Evolutionary conservation across 2,329 filamentous ascomycete genomes (phyloP), one percentile per base, ranked within the genome.

Genomic region (Hypoxylon rubiginosum): DNA sequence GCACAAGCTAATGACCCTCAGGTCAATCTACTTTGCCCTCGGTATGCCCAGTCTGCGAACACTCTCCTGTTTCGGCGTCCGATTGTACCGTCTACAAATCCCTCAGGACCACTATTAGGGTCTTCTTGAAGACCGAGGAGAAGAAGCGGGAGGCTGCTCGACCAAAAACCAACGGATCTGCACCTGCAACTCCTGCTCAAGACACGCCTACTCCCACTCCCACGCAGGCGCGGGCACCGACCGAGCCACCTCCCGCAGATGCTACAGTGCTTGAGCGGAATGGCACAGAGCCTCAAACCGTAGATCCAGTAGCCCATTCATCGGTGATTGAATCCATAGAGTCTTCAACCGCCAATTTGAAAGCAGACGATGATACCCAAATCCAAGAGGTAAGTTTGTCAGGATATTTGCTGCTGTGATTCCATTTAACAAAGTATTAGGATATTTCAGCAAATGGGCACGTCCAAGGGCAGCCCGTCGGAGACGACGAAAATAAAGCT

Each of bases 11-110:
- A 72, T 50, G n/a, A n/a, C 15, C 63, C 71, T 19, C 71, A 95
- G 90, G 93, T 78, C 93, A 97, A 79, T 84, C 88, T 7, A 90
- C 89, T 26, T 84, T 97, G 9, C 89, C 91, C 11, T 87, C 91
- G 10, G 91, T 91, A 48, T 99, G 96, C 75, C 95, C 96, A 1
- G 92, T 97, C 64, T 99, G 96, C 86, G 92, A 94, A 69, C 96
- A 99, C 78, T 91, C 90, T 21, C 96, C 96, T 0, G 87, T 99
- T 64, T 93, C 93, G 28, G 88, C 91, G 50, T 92, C 93, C 65
- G 91, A 96, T 71, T 97, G 94, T 83, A 94, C 92, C 67, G 89
- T 93, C 1, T 93, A 97, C 79, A 97, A 97, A 78, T 90, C 91
- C 28, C 84, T 98, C n/a, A 91, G 96, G 71, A 96, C 92, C 26